Percentiles rank a stretch among this genome's conserved stretches.
These are phyloP conservation scores for Nannochloris sp. DNA, from an alignment of 139 green algal species.

Conservation along the genomic window DNA sequence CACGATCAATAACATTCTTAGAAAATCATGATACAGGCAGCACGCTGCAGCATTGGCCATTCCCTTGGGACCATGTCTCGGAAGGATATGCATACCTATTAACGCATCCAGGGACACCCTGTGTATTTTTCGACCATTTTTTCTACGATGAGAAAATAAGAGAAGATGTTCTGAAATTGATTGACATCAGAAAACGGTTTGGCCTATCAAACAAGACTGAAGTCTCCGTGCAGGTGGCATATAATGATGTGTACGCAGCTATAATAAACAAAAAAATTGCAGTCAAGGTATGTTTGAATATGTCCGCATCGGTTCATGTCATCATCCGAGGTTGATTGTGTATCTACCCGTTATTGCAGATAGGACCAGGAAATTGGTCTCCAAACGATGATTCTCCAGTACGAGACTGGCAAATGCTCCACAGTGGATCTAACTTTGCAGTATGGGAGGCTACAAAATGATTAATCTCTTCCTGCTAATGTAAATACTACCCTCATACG, in stretches of 20 bases:
- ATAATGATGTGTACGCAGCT: conserved; percentile 65
- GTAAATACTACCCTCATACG: too few relatives aligned
- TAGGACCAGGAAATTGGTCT: conserved; percentile 45
- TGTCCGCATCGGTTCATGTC: background rate
- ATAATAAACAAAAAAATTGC: conserved; percentile 74
- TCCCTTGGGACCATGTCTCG: conserved; percentile 49
- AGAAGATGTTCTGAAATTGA: conserved; percentile 50
- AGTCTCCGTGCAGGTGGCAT: conserved; percentile 36
- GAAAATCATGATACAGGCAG: conserved; percentile 90
- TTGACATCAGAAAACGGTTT: conserved; percentile 56
- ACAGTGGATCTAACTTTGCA: conserved; percentile 62
- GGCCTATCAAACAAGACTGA: conserved; percentile 49
- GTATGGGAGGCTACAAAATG: conserved; percentile 56
- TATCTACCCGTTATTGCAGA: conserved; percentile 3
- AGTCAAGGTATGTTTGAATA: conserved; percentile 40
- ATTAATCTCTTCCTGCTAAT: too few relatives aligned
- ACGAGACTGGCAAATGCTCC: conserved; percentile 46
- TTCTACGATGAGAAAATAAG: conserved; percentile 14
- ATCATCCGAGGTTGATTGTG: background rate
- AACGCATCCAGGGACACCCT: conserved; percentile 80
- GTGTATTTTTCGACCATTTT: conserved; percentile 74
- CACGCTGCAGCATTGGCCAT: conserved; percentile 68
- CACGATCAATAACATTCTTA: conserved; percentile 90
- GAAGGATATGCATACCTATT: conserved; percentile 90
- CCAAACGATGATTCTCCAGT: conserved; percentile 53